Percentiles rank a stretch among this genome's conserved stretches.
Evolutionary conservation across 2,329 filamentous ascomycete species (phyloP).

Genomic region (Zymoseptoria tritici): DNA sequence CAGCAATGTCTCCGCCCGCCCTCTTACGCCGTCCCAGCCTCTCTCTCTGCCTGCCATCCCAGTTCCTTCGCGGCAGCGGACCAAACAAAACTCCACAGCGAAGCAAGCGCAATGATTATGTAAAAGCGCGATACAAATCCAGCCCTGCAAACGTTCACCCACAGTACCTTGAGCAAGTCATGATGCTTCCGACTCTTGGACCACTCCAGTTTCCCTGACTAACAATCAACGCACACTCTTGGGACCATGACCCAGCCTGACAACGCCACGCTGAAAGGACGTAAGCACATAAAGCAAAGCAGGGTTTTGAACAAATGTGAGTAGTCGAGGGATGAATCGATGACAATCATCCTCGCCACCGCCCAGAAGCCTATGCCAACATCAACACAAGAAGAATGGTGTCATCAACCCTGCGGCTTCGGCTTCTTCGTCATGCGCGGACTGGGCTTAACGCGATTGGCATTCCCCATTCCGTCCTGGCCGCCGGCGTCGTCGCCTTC

Average conservation of each 20-base stretch:
- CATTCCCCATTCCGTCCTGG: constrained; percentile 31
- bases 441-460: constrained; percentile 44
- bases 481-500: constrained; percentile 47
- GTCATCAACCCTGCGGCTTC: constrained; percentile 16
- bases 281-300: background rate
- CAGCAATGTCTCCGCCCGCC: background rate
- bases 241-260: background rate
- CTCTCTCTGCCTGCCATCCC: background rate
- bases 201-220: background rate
- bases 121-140: background rate
- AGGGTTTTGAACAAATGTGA: background rate
- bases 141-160: background rate
- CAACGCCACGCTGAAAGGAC: background rate
- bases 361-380: background rate
- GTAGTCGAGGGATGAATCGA: background rate
- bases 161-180: background rate
- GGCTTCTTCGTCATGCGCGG: constrained; percentile 36
- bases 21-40: background rate
- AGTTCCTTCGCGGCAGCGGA: background rate
- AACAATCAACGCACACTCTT: background rate
- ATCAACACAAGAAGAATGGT: background rate
- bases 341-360: background rate
- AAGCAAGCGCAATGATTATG: background rate
- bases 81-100: background rate
- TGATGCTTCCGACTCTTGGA: background rate